A percentile compares a stretch with the other conserved stretches of the same genome.
phyloP scores from a whole-genome alignment of 1,284 basidiomycete genomes.

The Ganoderma leucocontextum region DNA sequence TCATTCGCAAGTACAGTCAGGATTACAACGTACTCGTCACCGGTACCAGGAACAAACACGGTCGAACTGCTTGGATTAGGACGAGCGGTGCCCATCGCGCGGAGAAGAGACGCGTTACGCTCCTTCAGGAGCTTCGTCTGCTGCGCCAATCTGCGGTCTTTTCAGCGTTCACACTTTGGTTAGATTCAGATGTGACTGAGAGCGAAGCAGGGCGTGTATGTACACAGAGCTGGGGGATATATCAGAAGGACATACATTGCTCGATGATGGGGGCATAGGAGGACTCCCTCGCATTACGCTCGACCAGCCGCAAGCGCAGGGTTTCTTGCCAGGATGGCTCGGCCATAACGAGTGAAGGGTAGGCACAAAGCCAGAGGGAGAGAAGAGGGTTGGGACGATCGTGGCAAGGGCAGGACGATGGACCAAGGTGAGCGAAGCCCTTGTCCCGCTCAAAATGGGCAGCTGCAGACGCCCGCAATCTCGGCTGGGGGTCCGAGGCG shows the following conservation, averaged over 20 bases:
- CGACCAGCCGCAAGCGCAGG: conserved; percentile 77
- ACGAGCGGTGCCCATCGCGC: conserved; percentile 78
- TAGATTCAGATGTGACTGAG: conserved; percentile 1
- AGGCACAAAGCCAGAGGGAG: conserved; percentile 29
- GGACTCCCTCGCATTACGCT: conserved; percentile 78
- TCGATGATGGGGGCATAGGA: conserved; percentile 87
- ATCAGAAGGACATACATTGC: conserved; percentile 70
- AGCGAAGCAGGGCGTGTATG: conserved; percentile 25
- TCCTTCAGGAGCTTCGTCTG: conserved; percentile 90
- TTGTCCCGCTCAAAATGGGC: conserved; percentile 25
- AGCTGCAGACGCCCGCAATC: conserved; percentile 18
- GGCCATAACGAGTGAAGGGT: conserved; percentile 57
- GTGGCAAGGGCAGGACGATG: conserved; percentile 20
- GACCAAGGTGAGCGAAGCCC: conserved; percentile 17
- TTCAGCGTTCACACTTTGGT: conserved; percentile 42
- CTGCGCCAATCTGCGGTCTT: conserved; percentile 89
- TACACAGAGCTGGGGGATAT: conserved; percentile 17
- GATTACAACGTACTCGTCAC: conserved; percentile 69
- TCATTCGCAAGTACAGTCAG: conserved; percentile 15
- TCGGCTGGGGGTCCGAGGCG: conserved; percentile 22
- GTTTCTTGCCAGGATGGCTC: conserved; percentile 85
- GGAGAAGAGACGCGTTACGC: conserved; percentile 85
- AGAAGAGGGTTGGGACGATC: conserved; percentile 33
- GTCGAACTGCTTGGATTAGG: conserved; percentile 70
- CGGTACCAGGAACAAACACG: conserved; percentile 67